Percentiles rank a stretch among this genome's conserved stretches.
These are phyloP conservation scores for Picochlorum sp. DNA, from an alignment of 139 green algal genomes.

Conservation along the genomic window DNA sequence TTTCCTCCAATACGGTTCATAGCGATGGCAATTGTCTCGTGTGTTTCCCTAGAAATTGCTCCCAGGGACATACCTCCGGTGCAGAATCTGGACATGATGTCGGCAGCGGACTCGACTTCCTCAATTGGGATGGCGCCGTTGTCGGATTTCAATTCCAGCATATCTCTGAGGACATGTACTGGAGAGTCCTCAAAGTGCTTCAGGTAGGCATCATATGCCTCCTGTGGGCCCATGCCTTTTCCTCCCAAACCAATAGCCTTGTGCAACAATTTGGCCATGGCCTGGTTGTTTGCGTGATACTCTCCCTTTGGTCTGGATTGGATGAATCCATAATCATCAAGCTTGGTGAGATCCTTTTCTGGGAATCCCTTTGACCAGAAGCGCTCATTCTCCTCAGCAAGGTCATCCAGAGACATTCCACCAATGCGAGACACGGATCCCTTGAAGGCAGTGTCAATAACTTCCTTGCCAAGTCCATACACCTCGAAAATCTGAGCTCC, in stretches of 20 bases:
- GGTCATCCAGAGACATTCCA: conserved; percentile 85
- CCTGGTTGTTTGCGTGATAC: conserved; percentile 98
- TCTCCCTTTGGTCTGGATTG: conserved; percentile 76
- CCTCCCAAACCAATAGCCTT: conserved; percentile 87
- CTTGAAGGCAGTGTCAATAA: conserved; percentile 73
- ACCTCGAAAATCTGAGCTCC: conserved; percentile 96
- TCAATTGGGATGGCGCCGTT: conserved; percentile 60
- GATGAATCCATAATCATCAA: conserved; percentile 98
- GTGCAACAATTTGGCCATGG: conserved; percentile 99
- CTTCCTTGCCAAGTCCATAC: conserved; percentile 90
- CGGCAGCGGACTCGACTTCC: conserved; percentile 75
- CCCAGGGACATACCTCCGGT: conserved; percentile 98
- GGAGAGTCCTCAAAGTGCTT: conserved; percentile 75
- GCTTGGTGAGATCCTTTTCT: conserved; percentile 81
- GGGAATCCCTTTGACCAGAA: conserved; percentile 91
- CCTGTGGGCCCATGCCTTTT: conserved; percentile 31
- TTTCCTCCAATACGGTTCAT: conserved; percentile 98
- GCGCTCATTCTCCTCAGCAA: conserved; percentile 80
- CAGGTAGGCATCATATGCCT: conserved; percentile 80
- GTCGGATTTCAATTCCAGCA: conserved; percentile 66
- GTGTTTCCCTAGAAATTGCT: conserved; percentile 92
- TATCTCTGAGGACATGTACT: conserved; percentile 77
- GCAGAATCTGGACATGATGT: conserved; percentile 96
- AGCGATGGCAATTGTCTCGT: conserved; percentile 97
- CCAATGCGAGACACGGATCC: conserved; percentile 92